A percentile compares a stretch with the other conserved stretches of the same genome.
Conservation (phyloP, 495 filamentous ascomycete species). For the Pseudotulostoma volvatum region DNA sequence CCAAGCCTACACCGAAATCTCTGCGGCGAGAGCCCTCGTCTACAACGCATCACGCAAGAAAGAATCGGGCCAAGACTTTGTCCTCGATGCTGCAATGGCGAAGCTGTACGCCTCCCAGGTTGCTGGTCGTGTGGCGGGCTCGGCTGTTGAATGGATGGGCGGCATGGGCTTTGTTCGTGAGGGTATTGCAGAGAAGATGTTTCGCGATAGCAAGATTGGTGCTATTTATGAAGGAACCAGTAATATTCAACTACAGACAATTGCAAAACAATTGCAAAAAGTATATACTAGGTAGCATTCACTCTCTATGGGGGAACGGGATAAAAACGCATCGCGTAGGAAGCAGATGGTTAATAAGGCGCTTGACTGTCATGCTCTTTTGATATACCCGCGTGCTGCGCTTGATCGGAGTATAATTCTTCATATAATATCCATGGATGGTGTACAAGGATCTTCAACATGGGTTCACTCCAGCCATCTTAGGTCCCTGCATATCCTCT, state of each 20-base stretch:
- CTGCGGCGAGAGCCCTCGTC: constrained; percentile 77
- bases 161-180: constrained; percentile 95
- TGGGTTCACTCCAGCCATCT: no score
- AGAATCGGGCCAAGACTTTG: constrained; percentile 91
- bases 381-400: no score
- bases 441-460: no score
- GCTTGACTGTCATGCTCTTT: no score
- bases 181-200: constrained; percentile 96
- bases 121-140: constrained; percentile 68
- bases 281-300: constrained; percentile 47
- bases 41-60: constrained; percentile 97
- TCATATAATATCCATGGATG: no score
- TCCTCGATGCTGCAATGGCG: constrained; percentile 92
- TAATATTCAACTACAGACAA: constrained; percentile 75
- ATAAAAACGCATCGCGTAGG: no score
- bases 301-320: no score
- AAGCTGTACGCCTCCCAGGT: constrained; percentile 93
- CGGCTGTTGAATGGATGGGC: constrained; percentile 96
- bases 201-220: constrained; percentile 94
- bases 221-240: constrained; percentile 96
- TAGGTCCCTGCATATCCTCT: no score
- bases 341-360: no score
- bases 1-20: constrained; percentile 86
- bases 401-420: no score
- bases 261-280: constrained; percentile 85